Evolutionary conservation across 495 filamentous ascomycete species (phyloP), one percentile per base, ranked within the genome.

Genomic region (Hypoxylon perforatum): DNA sequence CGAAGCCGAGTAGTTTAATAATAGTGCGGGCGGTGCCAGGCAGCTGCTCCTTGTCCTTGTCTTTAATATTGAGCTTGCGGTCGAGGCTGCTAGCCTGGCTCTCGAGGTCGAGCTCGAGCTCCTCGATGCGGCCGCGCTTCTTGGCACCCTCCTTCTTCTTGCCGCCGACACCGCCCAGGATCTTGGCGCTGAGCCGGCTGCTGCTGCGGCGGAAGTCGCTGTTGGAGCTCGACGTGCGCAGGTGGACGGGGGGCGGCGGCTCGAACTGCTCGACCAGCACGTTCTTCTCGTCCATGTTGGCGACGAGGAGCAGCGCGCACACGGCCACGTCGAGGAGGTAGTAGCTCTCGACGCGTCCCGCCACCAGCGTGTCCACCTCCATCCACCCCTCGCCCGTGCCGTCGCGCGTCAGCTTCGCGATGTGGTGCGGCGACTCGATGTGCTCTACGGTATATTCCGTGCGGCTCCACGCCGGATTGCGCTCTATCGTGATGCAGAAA

Each of bases 321-420:
- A 91, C 82, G 1, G 86, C 82, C 0, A 92, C 90, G 73, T 94
- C 91, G n/a, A 93, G 84, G 3, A 91, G 80, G 69, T 92, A 93
- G 38, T 91, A 82, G 38, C 86, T 88, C 22, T 86, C 82, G 47
- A 85, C 72, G 57, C 78, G 78, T 19, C 75, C 70, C 6, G 84
- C 83, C 10, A 85, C 78, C 2, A 73, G 71, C 11, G 84, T 86
- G 63, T 86, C 83, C 11, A 86, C 72, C 64, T 86, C 82, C 12
- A 87, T 66, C 74, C 76, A 85, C 15, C 84, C 84, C 14, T 69
- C 74, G 9, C 84, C 84, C 2, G 80, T 79, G 36, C 81, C 82
- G 71, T 87, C 84, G 10, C 83, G 76, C 42, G 79, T 81, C 22
- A 87, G 75, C 21, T 79, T 75, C 9, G 78, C 82, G 5, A 87